Base-by-base conservation (phyloP, 345 rosid species). In the sweet orange (Citrus sinensis) region DNA sequence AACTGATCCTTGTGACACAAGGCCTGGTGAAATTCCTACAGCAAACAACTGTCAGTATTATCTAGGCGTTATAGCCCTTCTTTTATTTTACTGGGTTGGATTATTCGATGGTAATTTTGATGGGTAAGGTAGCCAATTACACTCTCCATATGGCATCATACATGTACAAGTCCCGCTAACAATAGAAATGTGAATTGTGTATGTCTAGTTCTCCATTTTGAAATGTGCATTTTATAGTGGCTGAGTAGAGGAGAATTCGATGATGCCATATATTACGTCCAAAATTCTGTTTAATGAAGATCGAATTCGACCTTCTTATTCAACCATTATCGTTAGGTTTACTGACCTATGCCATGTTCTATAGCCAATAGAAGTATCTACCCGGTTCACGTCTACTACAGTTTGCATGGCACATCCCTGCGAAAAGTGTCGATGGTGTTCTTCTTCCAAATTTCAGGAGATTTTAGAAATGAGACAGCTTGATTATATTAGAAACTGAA, bases 11-110 rank as follows among this genome's bases (percentile, higher is more conserved):
- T 3, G 17, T 13, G 17, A 46, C 5, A 46, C 17, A 2, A 13
- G 17, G 5, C 17, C 17, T 46, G 1, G 5, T 46, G 5, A 46
- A 11, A 46, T 46, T 1, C 4, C 5, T 0, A 0, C 17, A 11
- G 5, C 51, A 46, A 46, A 11, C 51, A 46, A 11, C 0, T 46
- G 51, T 46, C 1, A 46, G 51, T 46, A 3, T 13, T 0, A 46
- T 46, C 5, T 46, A 13, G 27, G 68, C 4, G 7, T 17, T 58
- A 55, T 22, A 25, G 29, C 7, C 49, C 9, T 9, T 54, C 16
- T 32, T 56, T 55, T 56, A 7, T 37, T 9, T 24, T 70, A 2
- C n/a, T 51, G 20, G 49, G 42, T 55, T 55, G 46, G 32, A 34
- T 34, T 32, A 25, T 22, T 17, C 20, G 11, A 25, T 51, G 19